Conservation (phyloP, 345 rosid genomes). For the Sonneratia caseolaris region DNA sequence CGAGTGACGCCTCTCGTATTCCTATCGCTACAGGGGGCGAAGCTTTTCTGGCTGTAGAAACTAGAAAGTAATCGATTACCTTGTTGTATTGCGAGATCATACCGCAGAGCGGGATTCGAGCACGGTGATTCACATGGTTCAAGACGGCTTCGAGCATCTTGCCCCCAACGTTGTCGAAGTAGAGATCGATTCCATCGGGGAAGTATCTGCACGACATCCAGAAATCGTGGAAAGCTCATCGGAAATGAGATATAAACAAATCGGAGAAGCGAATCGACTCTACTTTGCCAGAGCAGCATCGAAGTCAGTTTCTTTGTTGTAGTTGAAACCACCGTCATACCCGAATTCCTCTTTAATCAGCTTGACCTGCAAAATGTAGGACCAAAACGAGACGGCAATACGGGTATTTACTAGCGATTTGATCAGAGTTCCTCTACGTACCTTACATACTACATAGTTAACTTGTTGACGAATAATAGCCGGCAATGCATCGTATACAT, state of each 20-base stretch:
- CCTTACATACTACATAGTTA: not conserved
- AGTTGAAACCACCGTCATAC: constrained; percentile 45
- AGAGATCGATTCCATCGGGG: constrained; percentile 38
- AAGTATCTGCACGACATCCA: constrained; percentile 19
- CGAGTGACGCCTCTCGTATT: not conserved
- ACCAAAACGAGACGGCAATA: not conserved
- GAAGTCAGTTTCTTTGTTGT: constrained; percentile 30
- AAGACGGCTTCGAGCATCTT: constrained; percentile 47
- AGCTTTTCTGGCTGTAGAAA: not conserved
- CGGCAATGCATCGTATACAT: not conserved
- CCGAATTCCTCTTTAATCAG: constrained; percentile 39
- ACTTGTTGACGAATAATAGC: not conserved
- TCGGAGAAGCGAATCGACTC: no score
- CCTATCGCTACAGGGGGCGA: not conserved
- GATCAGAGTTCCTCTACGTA: no score
- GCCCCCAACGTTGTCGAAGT: constrained; percentile 45
- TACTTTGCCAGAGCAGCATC: constrained; percentile 41
- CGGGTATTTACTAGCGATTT: not conserved
- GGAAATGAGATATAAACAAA: not conserved
- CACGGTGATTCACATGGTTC: constrained; percentile 30
- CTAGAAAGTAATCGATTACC: constrained; percentile 11
- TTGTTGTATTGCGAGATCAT: constrained; percentile 47
- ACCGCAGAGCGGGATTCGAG: constrained; percentile 30
- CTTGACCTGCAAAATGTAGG: constrained; percentile 16
- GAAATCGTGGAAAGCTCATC: not conserved